phyloP scores from a whole-genome alignment of 192 early-diverging fungal species.

The Coemansia sp. region DNA sequence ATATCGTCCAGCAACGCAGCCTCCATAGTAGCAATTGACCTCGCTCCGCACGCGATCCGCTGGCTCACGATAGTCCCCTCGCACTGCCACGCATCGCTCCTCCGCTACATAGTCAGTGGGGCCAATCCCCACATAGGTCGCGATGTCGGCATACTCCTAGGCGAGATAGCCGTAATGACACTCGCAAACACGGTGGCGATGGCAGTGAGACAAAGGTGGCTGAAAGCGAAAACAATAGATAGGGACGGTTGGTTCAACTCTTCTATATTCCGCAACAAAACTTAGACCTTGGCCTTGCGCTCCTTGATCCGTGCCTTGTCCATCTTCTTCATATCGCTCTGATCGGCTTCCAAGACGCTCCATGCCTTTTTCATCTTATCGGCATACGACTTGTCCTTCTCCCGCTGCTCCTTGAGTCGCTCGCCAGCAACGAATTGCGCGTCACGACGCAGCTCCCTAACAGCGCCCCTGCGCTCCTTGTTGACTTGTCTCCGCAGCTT shows the following conservation, averaged over 20 bases:
- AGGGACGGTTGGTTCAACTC: conserved; percentile 4
- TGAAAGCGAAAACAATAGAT: not conserved
- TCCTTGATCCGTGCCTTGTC: conserved; percentile 58
- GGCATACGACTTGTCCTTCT: conserved; percentile 81
- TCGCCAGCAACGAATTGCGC: conserved; percentile 80
- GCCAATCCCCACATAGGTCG: not conserved
- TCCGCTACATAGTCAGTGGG: conserved; percentile 3
- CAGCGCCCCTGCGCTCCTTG: conserved; percentile 91
- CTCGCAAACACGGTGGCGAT: not conserved
- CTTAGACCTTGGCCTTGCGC: conserved; percentile 42
- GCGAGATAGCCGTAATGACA: not conserved
- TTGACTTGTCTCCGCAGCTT: conserved; percentile 84
- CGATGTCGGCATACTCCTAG: conserved; percentile 1
- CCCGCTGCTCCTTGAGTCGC: conserved; percentile 62
- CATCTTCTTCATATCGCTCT: conserved; percentile 72
- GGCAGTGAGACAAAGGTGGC: conserved; percentile 11
- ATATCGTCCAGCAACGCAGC: not conserved
- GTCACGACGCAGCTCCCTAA: conserved; percentile 95
- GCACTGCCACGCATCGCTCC: conserved; percentile 2
- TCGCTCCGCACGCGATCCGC: not conserved
- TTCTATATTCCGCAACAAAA: conserved; percentile 8
- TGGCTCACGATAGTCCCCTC: conserved; percentile 9
- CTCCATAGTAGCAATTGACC: not conserved
- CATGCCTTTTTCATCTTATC: conserved; percentile 89
- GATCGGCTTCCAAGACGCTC: conserved; percentile 80